Percentiles rank a stretch among this genome's conserved stretches.
Evolutionary conservation across 2,329 filamentous ascomycete species (phyloP).

Genomic region (Cephalotrichum gorgonifer): DNA sequence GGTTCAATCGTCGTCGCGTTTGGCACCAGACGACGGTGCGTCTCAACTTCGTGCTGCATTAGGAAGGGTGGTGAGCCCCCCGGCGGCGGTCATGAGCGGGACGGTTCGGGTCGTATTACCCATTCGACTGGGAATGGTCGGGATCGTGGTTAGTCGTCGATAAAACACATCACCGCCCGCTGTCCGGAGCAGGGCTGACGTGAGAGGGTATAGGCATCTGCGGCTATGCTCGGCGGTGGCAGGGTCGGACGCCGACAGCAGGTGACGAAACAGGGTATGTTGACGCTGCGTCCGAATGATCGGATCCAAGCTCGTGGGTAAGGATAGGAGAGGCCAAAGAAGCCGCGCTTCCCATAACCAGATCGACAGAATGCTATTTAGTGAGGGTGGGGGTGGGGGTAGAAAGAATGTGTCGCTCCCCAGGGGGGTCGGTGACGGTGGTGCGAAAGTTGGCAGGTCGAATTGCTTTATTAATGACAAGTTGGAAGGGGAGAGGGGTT

Average conservation of each 20-base stretch:
- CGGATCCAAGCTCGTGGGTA: neutral
- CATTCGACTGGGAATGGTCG: neutral
- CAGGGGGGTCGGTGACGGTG: neutral
- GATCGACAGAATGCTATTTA: neutral
- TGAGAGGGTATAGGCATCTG: slow-evolving; percentile 27
- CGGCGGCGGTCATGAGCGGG: slow-evolving; percentile 4
- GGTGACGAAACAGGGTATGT: neutral
- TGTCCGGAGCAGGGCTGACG: slow-evolving; percentile 30
- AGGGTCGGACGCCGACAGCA: neutral
- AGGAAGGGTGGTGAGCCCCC: slow-evolving; percentile 10
- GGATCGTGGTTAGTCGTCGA: slow-evolving; percentile 14
- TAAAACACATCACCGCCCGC: slow-evolving; percentile 29
- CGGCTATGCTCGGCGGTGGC: neutral
- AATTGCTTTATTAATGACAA: neutral
- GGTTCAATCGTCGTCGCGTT: slow-evolving; percentile 21
- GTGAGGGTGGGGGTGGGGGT: too few relatives aligned
- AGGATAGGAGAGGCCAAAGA: neutral
- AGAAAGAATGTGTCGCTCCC: neutral
- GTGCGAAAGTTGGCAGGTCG: neutral
- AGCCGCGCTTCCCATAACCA: neutral
- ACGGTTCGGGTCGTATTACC: neutral
- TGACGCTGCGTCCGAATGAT: neutral
- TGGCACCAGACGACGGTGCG: slow-evolving; percentile 39
- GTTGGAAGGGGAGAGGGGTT: neutral
- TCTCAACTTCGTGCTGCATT: slow-evolving; percentile 42